Percentiles rank a stretch among this genome's conserved stretches.
Evolutionary conservation across 1,284 basidiomycete species (phyloP).

Genomic region (Sporisorium exsertum): DNA sequence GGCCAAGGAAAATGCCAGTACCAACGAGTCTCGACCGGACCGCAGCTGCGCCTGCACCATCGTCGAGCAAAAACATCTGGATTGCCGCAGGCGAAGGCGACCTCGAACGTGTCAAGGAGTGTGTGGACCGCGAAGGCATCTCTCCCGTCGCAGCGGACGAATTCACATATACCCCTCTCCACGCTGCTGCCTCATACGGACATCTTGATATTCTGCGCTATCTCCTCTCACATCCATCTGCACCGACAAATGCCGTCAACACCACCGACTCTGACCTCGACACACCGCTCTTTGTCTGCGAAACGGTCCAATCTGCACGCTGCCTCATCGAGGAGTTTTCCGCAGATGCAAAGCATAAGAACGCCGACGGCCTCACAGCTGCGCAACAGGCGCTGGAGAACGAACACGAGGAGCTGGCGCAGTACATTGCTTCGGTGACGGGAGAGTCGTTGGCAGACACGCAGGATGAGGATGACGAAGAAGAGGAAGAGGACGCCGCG

Average conservation of each 20-base stretch:
- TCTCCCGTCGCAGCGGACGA: conserved; percentile 57
- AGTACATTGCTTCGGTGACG: conserved; percentile 53
- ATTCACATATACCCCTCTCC: conserved; percentile 65
- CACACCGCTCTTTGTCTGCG: conserved; percentile 67
- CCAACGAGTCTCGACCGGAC: conserved; percentile 26
- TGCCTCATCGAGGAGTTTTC: conserved; percentile 62
- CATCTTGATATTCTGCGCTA: conserved; percentile 59
- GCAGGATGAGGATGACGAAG: conserved; percentile 32
- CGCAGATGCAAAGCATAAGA: conserved; percentile 58
- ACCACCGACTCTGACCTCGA: conserved; percentile 63
- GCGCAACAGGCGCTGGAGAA: conserved; percentile 61
- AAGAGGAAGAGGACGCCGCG: conserved; percentile 11
- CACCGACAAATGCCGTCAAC: conserved; percentile 47
- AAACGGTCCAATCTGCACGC: conserved; percentile 53
- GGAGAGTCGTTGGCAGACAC: conserved; percentile 44
- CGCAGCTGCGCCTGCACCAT: conserved; percentile 1
- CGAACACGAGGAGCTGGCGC: conserved; percentile 54
- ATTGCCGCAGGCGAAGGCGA: conserved; percentile 67
- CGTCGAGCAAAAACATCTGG: conserved; percentile 63
- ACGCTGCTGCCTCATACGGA: conserved; percentile 67
- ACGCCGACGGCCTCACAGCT: conserved; percentile 59
- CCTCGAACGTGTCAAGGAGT: conserved; percentile 55
- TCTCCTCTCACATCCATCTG: conserved; percentile 54
- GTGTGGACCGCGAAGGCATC: conserved; percentile 55
- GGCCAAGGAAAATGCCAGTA: conserved; percentile 42